Base-by-base conservation (phyloP, 768 basidiomycete genomes). In the Zangia roseola region DNA sequence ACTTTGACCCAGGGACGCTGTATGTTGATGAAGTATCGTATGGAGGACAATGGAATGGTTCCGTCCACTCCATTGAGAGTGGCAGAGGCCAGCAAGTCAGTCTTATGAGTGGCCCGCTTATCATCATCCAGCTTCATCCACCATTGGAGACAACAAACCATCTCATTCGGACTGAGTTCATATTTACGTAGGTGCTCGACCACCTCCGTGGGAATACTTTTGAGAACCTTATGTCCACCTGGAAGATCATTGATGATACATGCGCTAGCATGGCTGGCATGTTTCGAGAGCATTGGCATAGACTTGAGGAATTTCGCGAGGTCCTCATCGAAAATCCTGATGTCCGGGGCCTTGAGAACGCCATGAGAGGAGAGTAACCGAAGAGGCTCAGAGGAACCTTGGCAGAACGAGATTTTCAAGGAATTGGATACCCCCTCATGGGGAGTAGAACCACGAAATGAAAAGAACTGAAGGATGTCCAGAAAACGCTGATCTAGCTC, bases 401-500 rank as follows among this genome's bases (percentile, higher is more conserved):
- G 64, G 65, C 93, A 97, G 70, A 97, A 97, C 2, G 86, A 82
- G 1, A 74, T 68, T 60, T 89, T 84, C 45, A 94, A 76, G n/a
- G 79, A 65, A 13, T 67, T 69, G 0, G 89, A 83, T 19, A 97
- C 89, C 33, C 86, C 79, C 1, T 80, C 60, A 0, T 88, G 90
- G 1, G 94, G 94, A 0, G 93, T 93, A 38, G 54, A 52, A 25
- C 26, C n/a, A 14, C 30, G 16, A n/a, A 55, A 43, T 2, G 46
- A 28, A 30, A 55, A 55, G 43, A 55, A 55, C 30, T 47, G 42
- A 31, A 55, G 43, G 13, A 55, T 17, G 7, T 52, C 43, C 20
- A 45, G 17, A 17, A 50, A 50, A 25, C 24, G 28, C 4, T 20
- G n/a, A 10, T 31, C 38, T 6, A 50, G 31, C 28, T 17, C 19